Base-by-base conservation (phyloP, 768 basidiomycete species). In the Boletellus ananiceps region DNA sequence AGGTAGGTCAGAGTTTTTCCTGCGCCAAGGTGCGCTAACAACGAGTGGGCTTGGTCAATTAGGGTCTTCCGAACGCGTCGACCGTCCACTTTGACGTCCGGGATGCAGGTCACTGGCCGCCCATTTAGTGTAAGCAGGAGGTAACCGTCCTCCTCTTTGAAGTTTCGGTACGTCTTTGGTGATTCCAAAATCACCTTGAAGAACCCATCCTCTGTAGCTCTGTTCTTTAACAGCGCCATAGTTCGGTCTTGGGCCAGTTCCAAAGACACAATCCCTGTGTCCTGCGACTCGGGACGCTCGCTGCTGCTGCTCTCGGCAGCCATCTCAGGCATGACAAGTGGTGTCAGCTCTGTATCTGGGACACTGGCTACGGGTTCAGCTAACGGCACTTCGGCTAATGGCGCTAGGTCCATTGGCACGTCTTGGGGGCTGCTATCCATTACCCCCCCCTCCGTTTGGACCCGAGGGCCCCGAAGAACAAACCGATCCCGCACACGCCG, bases 1-100 rank as follows among this genome's bases (percentile, higher is more conserved):
- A 75, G 57, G 29, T 68, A 70, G 1, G 48, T 32, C 0, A 73
- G 14, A 0, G 72, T 75, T 46, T 74, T 75, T 1, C 9, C 25
- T 0, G 54, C 23, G 1, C 74, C 71, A 0, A 75, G 46, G 41
- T 75, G 74, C 0, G 72, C 74, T 2, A 75, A 44, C 0, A 75
- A 7, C 0, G 68, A 71, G 33, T 75, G 74, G 0, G 70, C 71
- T 27, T 74, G 69, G 0, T 50, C 50, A 0, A 75, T 72, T 0
- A 75, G n/a, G 0, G 66, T 54, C 45, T 74, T 73, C 0, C 63
- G 33, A 2, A 62, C 39, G 0, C 44, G 57, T 7, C 59, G n/a
- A 4, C 57, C 58, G 0, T 57, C 46, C 0, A 56, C 31, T 2
- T 19, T 0, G 0, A 37, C 32, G 12, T 41, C 18, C 0, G 69